Evolutionary conservation across 148 eudicot species (phyloP).

Genomic region (Fagopyrum tataricum): DNA sequence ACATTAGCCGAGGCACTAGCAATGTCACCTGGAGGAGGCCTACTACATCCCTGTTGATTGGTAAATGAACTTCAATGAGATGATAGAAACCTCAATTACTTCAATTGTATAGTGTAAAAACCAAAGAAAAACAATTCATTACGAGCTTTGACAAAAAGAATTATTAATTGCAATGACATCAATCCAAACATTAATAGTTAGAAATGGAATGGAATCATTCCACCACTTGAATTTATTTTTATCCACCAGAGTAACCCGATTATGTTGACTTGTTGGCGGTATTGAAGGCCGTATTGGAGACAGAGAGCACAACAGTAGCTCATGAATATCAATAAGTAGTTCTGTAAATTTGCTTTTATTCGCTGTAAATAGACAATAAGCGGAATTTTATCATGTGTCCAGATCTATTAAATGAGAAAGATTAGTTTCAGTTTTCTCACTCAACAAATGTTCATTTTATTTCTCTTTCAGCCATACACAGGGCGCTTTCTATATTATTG

Average conservation of each 20-base stretch:
- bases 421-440: not conserved
- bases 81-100: not conserved
- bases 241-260: not conserved
- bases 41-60: constrained; percentile 61
- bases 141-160: not conserved
- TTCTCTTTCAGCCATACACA: not conserved
- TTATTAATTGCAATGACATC: not conserved
- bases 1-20: constrained; percentile 44
- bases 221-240: not conserved
- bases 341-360: not conserved
- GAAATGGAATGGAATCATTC: not conserved
- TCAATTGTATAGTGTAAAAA: not conserved
- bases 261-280: not conserved
- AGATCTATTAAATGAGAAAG: not conserved
- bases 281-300: not conserved
- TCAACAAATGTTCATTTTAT: not conserved
- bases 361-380: not conserved
- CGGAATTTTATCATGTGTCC: not conserved
- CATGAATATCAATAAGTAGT: not conserved
- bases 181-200: not conserved
- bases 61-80: constrained; percentile 5
- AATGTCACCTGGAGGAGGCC: constrained; percentile 54
- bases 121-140: not conserved
- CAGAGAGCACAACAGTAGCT: not conserved
- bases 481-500: not conserved